Conservation (phyloP, 164 flowering plant genomes). For the Aristolochia contorta region DNA sequence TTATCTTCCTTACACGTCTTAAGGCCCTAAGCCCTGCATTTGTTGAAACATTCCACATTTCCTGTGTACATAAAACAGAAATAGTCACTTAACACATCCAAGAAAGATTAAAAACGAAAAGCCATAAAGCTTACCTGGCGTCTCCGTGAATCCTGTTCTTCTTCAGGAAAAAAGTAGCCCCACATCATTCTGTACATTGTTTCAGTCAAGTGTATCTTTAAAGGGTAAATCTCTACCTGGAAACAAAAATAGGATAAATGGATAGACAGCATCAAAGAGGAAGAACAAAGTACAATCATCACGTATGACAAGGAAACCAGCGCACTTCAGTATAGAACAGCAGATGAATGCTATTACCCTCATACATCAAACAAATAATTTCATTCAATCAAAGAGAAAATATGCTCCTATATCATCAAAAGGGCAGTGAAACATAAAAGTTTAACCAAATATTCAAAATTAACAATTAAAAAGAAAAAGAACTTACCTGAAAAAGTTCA, state of each 20-base stretch:
- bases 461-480: background rate
- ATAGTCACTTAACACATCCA: background rate
- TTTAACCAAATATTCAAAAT: background rate
- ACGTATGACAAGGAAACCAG: too few relatives aligned
- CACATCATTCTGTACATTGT: slow-evolving; percentile 94
- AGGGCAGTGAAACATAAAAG: background rate
- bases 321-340: too few relatives aligned
- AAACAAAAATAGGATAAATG: background rate
- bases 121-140: slow-evolving; percentile 56
- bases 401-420: too few relatives aligned
- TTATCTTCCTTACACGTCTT: slow-evolving; percentile 35
- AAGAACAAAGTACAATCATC: background rate
- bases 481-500: slow-evolving; percentile 81
- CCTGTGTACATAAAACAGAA: slow-evolving; percentile 36
- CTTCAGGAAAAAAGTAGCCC: slow-evolving; percentile 94
- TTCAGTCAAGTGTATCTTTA: slow-evolving; percentile 93
- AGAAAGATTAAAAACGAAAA: background rate
- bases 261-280: background rate
- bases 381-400: too few relatives aligned
- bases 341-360: too few relatives aligned
- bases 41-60: slow-evolving; percentile 96
- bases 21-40: slow-evolving; percentile 79
- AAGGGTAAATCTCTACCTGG: slow-evolving; percentile 93
- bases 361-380: too few relatives aligned
- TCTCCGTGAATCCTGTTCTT: slow-evolving; percentile 95